These are phyloP conservation scores for Stagonosporopsis tanaceti DNA, from an alignment of 2,329 filamentous ascomycete species.

Conservation along the genomic window DNA sequence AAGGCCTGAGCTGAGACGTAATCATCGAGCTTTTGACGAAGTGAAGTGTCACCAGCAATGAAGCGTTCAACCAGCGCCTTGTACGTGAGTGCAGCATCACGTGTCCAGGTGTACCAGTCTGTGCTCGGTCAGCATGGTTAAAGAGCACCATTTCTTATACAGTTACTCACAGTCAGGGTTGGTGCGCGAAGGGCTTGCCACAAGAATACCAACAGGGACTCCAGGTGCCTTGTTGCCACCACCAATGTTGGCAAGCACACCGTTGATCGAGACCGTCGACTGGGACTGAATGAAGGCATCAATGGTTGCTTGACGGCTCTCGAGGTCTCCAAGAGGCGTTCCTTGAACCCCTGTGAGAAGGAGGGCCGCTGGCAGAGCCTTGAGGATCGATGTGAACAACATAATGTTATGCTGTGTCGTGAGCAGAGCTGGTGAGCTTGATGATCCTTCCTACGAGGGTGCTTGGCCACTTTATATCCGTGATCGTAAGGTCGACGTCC, in stretches of 20 bases:
- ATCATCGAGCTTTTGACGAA: conserved; percentile 70
- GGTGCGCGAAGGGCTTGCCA: conserved; percentile 64
- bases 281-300: conserved; percentile 54
- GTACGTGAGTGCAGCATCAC: conserved; percentile 75
- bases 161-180: conserved; percentile 60
- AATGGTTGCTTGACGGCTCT: conserved; percentile 22
- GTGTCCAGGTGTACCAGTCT: conserved; percentile 83
- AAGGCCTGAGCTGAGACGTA: conserved; percentile 73
- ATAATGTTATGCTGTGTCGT: conserved; percentile 13
- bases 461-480: conserved; percentile 12
- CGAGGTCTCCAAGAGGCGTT: conserved; percentile 18
- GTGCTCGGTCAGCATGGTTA: background rate
- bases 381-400: conserved; percentile 26
- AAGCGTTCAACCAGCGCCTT: conserved; percentile 75
- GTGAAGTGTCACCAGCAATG: conserved; percentile 63
- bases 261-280: conserved; percentile 58
- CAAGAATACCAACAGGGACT: conserved; percentile 59
- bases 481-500: conserved; percentile 3
- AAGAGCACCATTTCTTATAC: background rate
- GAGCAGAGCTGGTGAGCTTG: conserved; percentile 9
- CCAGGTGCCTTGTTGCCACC: conserved; percentile 60
- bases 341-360: conserved; percentile 18
- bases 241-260: conserved; percentile 65
- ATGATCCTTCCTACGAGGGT: conserved; percentile 2
- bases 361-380: conserved; percentile 26